Evolutionary conservation across 371 early-diverging fungal genomes (phyloP).

Genomic region (Chytridium lagenaria): DNA sequence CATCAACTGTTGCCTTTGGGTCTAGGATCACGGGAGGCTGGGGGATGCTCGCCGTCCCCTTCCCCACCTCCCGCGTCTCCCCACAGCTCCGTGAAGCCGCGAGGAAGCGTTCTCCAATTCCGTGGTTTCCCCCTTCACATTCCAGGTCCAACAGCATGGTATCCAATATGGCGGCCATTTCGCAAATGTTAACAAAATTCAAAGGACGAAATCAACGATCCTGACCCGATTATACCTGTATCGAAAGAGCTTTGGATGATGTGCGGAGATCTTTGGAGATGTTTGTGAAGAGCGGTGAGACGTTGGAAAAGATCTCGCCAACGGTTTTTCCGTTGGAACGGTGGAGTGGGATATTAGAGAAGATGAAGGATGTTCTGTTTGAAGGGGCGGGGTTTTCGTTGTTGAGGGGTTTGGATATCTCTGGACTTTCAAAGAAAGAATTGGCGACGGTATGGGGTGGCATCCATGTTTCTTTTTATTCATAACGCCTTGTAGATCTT

Average conservation of each 20-base stretch:
- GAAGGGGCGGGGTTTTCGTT: slow-evolving; percentile 5
- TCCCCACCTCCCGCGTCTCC: not conserved
- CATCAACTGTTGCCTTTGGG: too few species aligned
- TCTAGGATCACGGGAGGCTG: not conserved
- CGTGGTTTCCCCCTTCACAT: slow-evolving; percentile 10
- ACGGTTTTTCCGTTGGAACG: not conserved
- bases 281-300: not conserved
- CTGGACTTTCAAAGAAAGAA: not conserved
- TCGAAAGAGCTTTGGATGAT: not conserved
- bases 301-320: not conserved
- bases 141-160: slow-evolving; percentile 17
- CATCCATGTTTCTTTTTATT: not conserved
- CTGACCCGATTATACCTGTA: not conserved
- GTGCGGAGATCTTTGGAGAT: not conserved
- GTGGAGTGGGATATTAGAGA: not conserved
- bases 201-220: not conserved
- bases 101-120: too few species aligned
- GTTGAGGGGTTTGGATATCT: slow-evolving; percentile 5
- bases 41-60: not conserved
- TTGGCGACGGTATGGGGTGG: not conserved
- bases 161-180: not conserved
- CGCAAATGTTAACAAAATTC: too few species aligned
- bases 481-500: slow-evolving; percentile 4
- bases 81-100: too few species aligned
- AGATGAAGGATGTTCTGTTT: not conserved